Base-by-base conservation (phyloP, 1,139 yeast genomes). In the Sugiyamaella novakii region DNA sequence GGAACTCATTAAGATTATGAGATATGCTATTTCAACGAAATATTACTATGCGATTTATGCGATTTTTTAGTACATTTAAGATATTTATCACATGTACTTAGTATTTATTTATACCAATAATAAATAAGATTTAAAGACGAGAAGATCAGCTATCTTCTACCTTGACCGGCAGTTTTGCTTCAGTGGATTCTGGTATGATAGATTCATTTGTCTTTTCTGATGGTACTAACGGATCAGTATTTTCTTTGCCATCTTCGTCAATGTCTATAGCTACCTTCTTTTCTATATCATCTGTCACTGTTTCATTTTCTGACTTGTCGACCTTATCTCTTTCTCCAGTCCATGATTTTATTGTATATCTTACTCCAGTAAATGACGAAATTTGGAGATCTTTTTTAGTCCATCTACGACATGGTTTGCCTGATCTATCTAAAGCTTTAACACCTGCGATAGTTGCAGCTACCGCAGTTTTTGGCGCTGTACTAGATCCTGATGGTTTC, bases 361-460 rank as follows among this genome's bases (percentile, higher is more conserved):
- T 73, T 59, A 75, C 78, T 10, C 87, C 85, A 10, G 83, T 80
- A 58, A 81, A 81, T n/a, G 82, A 76, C 62, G 77, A 78, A 55
- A 81, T 73, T 43, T 68, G 60, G 10, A 73, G 58, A 1, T 77
- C 75, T 47, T 70, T 68, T 58, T 78, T 78, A 6, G 59, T 63
- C 86, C 87, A 81, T 56, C 69, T 73, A 49, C 76, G 71, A 31
- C 73, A 71, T 18, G 79, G 78, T 47, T 68, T 72, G 2, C 83
- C 81, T 7, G 77, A 65, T 53, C 75, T 74, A 55, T 79, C 84
- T 51, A 78, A 63, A 2, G 68, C 67, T 24, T 64, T 47, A 34
- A 63, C 47, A 21, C 59, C 58, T 8, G 64, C 63, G 40, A 59
- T 61, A 18, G 43, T 33, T 5, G 39, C 43, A 14, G 59, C 54